A percentile compares a stretch with the other conserved stretches of the same genome.
Evolutionary conservation across 2,329 filamentous ascomycete genomes (phyloP).

Genomic region (Nigrospora oryzae): DNA sequence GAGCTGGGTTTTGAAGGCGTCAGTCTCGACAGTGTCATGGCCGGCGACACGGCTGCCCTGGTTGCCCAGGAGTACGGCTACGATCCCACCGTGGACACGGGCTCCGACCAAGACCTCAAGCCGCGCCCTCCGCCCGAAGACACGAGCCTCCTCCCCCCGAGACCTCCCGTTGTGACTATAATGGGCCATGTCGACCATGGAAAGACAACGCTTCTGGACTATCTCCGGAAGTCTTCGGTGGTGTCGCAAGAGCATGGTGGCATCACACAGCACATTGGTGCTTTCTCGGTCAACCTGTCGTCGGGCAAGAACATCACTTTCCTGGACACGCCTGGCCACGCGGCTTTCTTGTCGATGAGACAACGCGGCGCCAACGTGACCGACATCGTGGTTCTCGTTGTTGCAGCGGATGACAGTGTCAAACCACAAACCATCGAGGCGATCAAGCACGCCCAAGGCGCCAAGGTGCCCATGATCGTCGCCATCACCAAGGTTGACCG

Average conservation of each 20-base stretch:
- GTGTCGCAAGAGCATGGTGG: slow-evolving; percentile 89
- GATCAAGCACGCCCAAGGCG: slow-evolving; percentile 81
- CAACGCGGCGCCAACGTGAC: slow-evolving; percentile 93
- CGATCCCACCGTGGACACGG: slow-evolving; percentile 68
- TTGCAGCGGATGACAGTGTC: slow-evolving; percentile 93
- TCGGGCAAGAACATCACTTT: slow-evolving; percentile 90
- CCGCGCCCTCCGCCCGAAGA: slow-evolving; percentile 63
- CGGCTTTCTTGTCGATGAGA: slow-evolving; percentile 92
- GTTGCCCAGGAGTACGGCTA: slow-evolving; percentile 91
- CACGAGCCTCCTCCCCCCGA: slow-evolving; percentile 55
- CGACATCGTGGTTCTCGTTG: slow-evolving; percentile 91
- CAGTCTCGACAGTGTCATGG: slow-evolving; percentile 75
- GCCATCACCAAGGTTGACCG: slow-evolving; percentile 98
- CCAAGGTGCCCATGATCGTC: slow-evolving; percentile 91
- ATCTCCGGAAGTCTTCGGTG: slow-evolving; percentile 83
- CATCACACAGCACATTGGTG: slow-evolving; percentile 97
- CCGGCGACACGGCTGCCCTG: slow-evolving; percentile 81
- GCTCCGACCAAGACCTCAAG: slow-evolving; percentile 60
- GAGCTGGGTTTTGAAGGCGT: slow-evolving; percentile 87
- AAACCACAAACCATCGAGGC: slow-evolving; percentile 96
- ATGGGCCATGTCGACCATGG: slow-evolving; percentile 99
- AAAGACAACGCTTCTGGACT: slow-evolving; percentile 94
- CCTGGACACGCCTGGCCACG: slow-evolving; percentile 91
- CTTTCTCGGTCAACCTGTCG: slow-evolving; percentile 84
- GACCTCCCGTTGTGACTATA: slow-evolving; percentile 93